These are phyloP conservation scores for Selaginella tamariscina DNA, from an alignment of 75 land plant species.

Conservation along the genomic window DNA sequence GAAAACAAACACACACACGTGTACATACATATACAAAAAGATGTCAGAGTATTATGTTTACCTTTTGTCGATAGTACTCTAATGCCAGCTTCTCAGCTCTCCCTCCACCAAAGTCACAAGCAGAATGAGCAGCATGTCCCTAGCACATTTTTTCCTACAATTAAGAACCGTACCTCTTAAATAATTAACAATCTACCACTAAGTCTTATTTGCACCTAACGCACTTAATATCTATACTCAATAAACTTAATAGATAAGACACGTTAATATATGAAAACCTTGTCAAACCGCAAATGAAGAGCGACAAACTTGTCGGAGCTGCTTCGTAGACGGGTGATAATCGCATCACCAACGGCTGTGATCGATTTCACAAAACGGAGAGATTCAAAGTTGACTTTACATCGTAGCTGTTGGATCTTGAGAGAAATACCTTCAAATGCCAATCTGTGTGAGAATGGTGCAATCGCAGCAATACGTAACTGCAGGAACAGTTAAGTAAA, in stretches of 20 bases:
- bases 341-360: constrained; percentile 48
- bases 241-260: too few relatives aligned
- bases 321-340: constrained; percentile 47
- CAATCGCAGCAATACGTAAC: constrained; percentile 84
- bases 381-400: constrained; percentile 85
- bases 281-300: constrained; percentile 86
- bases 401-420: constrained; percentile 62
- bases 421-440: constrained; percentile 66
- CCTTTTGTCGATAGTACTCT: constrained; percentile 64
- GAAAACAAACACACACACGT: too few relatives aligned
- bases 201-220: too few relatives aligned
- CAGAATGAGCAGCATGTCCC: constrained; percentile 98
- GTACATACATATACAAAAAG: too few relatives aligned
- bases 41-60: too few relatives aligned
- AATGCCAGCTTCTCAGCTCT: constrained; percentile 78
- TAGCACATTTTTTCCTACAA: constrained; percentile 14
- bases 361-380: constrained; percentile 67
- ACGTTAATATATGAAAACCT: too few relatives aligned
- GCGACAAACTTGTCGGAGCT: constrained; percentile 47
- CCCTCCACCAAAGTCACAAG: constrained; percentile 96
- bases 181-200: too few relatives aligned
- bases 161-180: too few relatives aligned
- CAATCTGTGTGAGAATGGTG: constrained; percentile 87
- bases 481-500: constrained; percentile 16
- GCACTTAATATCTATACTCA: too few relatives aligned